A percentile compares a stretch with the other conserved stretches of the same genome.
phyloP scores from a whole-genome alignment of 106 monocot species.

The Cymbidium sinense region DNA sequence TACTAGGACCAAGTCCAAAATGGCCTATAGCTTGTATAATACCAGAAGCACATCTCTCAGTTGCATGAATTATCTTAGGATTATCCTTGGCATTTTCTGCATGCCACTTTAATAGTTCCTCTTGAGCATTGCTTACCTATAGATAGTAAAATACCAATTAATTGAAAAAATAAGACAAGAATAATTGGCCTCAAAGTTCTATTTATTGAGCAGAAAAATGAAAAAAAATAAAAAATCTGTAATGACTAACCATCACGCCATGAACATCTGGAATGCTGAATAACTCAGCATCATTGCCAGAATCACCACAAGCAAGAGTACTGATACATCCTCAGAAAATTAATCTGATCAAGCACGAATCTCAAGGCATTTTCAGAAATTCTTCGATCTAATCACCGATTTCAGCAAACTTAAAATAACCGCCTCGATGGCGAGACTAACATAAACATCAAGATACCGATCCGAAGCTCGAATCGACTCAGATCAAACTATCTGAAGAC shows the following conservation, averaged over 20 bases:
- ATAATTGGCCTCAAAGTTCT: neutral
- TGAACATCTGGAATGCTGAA: slow-evolving; percentile 82
- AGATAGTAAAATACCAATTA: slow-evolving; percentile 4
- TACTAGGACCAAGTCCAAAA: slow-evolving; percentile 75
- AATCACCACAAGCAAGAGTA: slow-evolving; percentile 93
- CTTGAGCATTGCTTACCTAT: slow-evolving; percentile 98
- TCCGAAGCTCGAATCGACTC: no score
- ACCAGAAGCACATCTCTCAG: slow-evolving; percentile 81
- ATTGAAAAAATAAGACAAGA: slow-evolving; percentile 3
- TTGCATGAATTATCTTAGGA: slow-evolving; percentile 73
- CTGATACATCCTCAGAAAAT: no score
- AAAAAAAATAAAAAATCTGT: neutral
- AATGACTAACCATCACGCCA: slow-evolving; percentile 79
- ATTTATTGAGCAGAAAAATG: neutral
- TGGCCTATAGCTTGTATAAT: slow-evolving; percentile 85
- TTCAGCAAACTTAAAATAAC: no score
- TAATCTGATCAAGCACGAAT: no score
- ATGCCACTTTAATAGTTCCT: slow-evolving; percentile 84
- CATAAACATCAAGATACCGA: no score
- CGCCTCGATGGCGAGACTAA: no score
- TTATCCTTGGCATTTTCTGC: slow-evolving; percentile 71
- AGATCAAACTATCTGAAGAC: no score
- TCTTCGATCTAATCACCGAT: no score
- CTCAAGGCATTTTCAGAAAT: no score
- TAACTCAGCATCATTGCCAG: slow-evolving; percentile 92